phyloP scores from a whole-genome alignment of 164 flowering plant species.

The Cinnamomum chago region DNA sequence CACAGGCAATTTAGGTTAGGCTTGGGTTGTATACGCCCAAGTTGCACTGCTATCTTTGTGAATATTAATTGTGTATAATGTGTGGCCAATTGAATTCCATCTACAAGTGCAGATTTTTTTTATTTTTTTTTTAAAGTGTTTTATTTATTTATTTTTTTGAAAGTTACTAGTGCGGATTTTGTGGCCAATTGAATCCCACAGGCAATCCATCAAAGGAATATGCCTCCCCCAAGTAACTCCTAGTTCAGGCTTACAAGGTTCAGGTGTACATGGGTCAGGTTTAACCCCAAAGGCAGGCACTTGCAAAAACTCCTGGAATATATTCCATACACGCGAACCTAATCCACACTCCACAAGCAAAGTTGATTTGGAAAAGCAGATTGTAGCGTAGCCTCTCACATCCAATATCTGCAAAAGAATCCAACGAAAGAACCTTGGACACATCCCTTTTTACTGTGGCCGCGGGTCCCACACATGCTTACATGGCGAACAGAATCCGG shows the following conservation, averaged over 20 bases:
- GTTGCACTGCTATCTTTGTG: too few species aligned
- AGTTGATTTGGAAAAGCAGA: too few species aligned
- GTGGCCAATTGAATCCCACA: background rate
- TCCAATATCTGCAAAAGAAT: too few species aligned
- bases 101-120: too few species aligned
- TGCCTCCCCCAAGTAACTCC: constrained; percentile 2
- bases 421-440: too few species aligned
- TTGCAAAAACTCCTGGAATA: constrained; percentile 9
- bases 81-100: background rate
- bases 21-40: too few species aligned
- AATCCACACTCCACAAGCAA: background rate
- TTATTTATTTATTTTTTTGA: too few species aligned
- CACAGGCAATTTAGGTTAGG: too few species aligned
- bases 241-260: background rate
- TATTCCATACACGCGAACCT: constrained; percentile 13
- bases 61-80: background rate
- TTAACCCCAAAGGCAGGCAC: background rate
- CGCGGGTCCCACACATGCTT: background rate
- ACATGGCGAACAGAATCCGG: background rate
- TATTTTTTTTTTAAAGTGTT: too few species aligned
- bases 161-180: background rate
- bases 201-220: background rate
- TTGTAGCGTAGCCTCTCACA: too few species aligned
- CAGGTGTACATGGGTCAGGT: background rate
- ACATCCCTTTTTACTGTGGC: too few species aligned